A percentile compares a stretch with the other conserved stretches of the same genome.
Evolutionary conservation across 2,329 filamentous ascomycete species (phyloP).

Genomic region (Clarireedia monteithiana): DNA sequence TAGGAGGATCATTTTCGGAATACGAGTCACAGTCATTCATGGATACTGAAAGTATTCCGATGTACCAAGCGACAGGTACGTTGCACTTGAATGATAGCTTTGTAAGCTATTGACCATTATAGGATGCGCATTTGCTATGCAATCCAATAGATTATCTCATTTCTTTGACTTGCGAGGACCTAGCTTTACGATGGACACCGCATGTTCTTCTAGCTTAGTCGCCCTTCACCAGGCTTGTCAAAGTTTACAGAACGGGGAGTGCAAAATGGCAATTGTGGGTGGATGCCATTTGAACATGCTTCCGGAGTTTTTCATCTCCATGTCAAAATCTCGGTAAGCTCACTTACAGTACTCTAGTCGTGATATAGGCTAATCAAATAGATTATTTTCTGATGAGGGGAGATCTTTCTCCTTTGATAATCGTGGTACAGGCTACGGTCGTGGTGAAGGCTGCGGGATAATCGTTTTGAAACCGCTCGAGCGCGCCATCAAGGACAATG

Average conservation of each 20-base stretch:
- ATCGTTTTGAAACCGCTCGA: conserved; percentile 50
- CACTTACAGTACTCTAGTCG: not conserved
- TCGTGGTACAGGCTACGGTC: conserved; percentile 53
- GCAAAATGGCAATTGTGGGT: conserved; percentile 24
- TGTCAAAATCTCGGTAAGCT: conserved; percentile 23
- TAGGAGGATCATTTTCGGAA: conserved; percentile 14
- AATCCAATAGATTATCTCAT: conserved; percentile 36
- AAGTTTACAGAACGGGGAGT: conserved; percentile 34
- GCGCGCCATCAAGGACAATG: conserved; percentile 51
- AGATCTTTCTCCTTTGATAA: conserved; percentile 44
- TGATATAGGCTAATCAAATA: conserved; percentile 36
- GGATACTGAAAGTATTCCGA: conserved; percentile 41
- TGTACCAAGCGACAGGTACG: conserved; percentile 43
- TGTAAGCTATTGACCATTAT: conserved; percentile 16
- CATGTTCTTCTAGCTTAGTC: conserved; percentile 38
- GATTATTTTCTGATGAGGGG: conserved; percentile 23
- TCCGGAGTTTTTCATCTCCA: conserved; percentile 20
- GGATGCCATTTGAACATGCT: conserved; percentile 18
- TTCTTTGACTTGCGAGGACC: conserved; percentile 35
- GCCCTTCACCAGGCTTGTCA: conserved; percentile 37
- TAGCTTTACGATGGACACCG: conserved; percentile 38
- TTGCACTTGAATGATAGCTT: no score
- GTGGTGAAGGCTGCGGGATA: conserved; percentile 53
- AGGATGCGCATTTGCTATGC: conserved; percentile 29
- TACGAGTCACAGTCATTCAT: conserved; percentile 13